Conservation (phyloP, 1,139 yeast genomes). For the Geotrichum restrictum region DNA sequence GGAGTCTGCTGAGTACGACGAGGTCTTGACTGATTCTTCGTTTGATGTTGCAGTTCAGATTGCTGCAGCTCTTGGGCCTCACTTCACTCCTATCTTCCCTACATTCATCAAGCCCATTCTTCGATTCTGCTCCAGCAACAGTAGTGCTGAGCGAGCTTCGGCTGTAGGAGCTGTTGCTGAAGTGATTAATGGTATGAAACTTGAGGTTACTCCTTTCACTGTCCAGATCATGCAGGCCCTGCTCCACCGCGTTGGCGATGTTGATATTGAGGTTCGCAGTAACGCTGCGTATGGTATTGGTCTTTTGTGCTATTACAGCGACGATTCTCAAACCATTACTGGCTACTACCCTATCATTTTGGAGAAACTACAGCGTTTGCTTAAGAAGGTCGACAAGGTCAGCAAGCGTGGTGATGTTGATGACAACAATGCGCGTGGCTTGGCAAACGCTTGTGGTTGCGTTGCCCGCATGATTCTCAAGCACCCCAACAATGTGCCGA, state of each 20-base stretch:
- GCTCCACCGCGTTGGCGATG: conserved; percentile 66
- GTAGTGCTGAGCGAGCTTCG: conserved; percentile 72
- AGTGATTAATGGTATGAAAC: conserved; percentile 71
- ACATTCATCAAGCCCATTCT: conserved; percentile 68
- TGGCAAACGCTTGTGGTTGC: conserved; percentile 96
- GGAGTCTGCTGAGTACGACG: conserved; percentile 87
- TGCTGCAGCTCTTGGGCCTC: conserved; percentile 69
- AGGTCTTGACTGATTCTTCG: conserved; percentile 77
- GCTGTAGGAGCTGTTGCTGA: conserved; percentile 91
- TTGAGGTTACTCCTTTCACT: conserved; percentile 57
- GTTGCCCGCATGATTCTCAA: conserved; percentile 85
- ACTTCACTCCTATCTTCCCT: conserved; percentile 67
- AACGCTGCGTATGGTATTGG: conserved; percentile 97
- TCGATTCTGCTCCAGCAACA: conserved; percentile 58
- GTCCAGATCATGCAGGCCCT: conserved; percentile 69
- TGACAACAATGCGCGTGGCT: conserved; percentile 77
- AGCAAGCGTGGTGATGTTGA: conserved; percentile 45
- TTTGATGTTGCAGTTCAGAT: conserved; percentile 79
- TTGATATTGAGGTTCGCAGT: conserved; percentile 85
- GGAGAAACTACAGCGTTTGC: conserved; percentile 70
- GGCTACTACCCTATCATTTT: conserved; percentile 66
- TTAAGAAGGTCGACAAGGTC: conserved; percentile 69
- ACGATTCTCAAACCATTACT: conserved; percentile 48
- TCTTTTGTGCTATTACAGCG: conserved; percentile 60
- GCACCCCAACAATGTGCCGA: conserved; percentile 69